A percentile compares a stretch with the other conserved stretches of the same genome.
phyloP scores from a whole-genome alignment of 2,329 filamentous ascomycete genomes.

The Trichoderma koningiopsis region DNA sequence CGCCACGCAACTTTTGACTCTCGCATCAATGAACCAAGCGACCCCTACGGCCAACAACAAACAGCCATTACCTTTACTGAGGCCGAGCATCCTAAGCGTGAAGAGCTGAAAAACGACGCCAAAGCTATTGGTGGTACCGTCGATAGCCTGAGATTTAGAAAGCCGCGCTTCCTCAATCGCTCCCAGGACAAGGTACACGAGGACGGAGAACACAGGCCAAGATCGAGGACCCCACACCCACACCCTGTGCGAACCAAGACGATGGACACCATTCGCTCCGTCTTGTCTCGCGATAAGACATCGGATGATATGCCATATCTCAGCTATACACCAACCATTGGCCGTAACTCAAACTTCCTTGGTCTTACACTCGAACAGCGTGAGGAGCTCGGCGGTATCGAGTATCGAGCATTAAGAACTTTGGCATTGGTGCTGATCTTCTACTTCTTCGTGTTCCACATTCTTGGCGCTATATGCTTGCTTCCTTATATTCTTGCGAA shows the following conservation, averaged over 20 bases:
- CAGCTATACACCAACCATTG: slow-evolving; percentile 90
- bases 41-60: slow-evolving; percentile 46
- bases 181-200: slow-evolving; percentile 44
- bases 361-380: slow-evolving; percentile 87
- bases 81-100: slow-evolving; percentile 48
- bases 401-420: slow-evolving; percentile 89
- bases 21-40: slow-evolving; percentile 30
- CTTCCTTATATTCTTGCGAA: slow-evolving; percentile 77
- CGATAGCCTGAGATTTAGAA: slow-evolving; percentile 48
- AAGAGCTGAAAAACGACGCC: slow-evolving; percentile 46
- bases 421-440: slow-evolving; percentile 73
- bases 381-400: slow-evolving; percentile 93
- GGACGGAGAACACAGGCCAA: slow-evolving; percentile 34
- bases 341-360: slow-evolving; percentile 89
- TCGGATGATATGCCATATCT: slow-evolving; percentile 76
- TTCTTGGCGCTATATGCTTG: slow-evolving; percentile 73
- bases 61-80: slow-evolving; percentile 69
- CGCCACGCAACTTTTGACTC: slow-evolving; percentile 35
- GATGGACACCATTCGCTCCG: slow-evolving; percentile 60
- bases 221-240: slow-evolving; percentile 11
- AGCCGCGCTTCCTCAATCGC: slow-evolving; percentile 44
- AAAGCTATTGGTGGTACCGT: slow-evolving; percentile 46
- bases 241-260: slow-evolving; percentile 50
- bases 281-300: slow-evolving; percentile 55
- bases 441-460: slow-evolving; percentile 84